Evolutionary conservation across 352 stramenopile genomes (phyloP).

Genomic region (Hyaloperonospora brassicae): DNA sequence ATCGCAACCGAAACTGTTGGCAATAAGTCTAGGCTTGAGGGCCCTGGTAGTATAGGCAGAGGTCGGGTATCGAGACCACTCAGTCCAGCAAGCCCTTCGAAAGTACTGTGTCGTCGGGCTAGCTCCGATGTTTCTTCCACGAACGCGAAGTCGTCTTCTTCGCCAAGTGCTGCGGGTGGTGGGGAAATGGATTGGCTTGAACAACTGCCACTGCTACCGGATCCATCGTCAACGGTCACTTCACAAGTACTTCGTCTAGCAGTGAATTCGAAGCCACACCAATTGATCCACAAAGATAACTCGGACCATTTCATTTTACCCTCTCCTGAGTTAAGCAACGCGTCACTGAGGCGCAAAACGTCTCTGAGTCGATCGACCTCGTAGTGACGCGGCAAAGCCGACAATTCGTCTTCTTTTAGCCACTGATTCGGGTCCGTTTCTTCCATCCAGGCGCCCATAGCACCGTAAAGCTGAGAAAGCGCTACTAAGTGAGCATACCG

Average conservation of each 20-base stretch:
- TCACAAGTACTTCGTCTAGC: slow-evolving; percentile 19
- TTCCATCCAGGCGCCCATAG: slow-evolving; percentile 84
- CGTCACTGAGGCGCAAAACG: slow-evolving; percentile 59
- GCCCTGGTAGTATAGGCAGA: slow-evolving; percentile 36
- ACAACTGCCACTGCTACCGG: slow-evolving; percentile 1
- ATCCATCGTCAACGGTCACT: slow-evolving; percentile 6
- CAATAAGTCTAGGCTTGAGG: slow-evolving; percentile 43
- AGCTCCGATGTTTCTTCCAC: slow-evolving; percentile 65
- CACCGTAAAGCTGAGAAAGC: slow-evolving; percentile 64
- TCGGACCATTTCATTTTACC: slow-evolving; percentile 37
- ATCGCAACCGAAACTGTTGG: slow-evolving; percentile 45
- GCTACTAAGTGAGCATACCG: slow-evolving; percentile 46
- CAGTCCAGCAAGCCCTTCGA: slow-evolving; percentile 41
- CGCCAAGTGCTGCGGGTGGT: slow-evolving; percentile 18
- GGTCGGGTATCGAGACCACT: slow-evolving; percentile 35
- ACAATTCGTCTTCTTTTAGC: slow-evolving; percentile 65
- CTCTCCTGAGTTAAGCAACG: slow-evolving; percentile 35
- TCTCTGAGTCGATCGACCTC: slow-evolving; percentile 61
- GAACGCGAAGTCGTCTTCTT: slow-evolving; percentile 77
- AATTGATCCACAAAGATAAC: slow-evolving; percentile 52
- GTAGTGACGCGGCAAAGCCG: slow-evolving; percentile 64
- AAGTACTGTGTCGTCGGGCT: slow-evolving; percentile 49
- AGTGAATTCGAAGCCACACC: slow-evolving; percentile 67
- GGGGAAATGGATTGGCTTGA: slow-evolving; percentile 5
- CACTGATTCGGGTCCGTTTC: slow-evolving; percentile 71